Evolutionary conservation across 108 stramenopile genomes (phyloP), one percentile per base, ranked within the genome.

Genomic region (Stephanodiscus minutulus): DNA sequence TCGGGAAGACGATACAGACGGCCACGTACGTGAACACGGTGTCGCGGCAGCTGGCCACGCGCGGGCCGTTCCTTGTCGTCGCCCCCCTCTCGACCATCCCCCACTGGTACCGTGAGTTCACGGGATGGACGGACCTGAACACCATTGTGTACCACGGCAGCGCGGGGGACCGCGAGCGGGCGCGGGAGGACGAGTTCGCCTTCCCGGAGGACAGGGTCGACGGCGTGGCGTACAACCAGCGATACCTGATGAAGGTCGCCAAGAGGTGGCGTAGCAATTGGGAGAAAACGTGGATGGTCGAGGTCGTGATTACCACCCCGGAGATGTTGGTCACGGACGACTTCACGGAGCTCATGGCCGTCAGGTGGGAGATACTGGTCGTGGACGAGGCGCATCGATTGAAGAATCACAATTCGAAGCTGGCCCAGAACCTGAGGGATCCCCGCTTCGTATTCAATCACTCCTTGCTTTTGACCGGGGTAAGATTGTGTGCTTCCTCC

Each of bases 321-420:
- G 96, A 98, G 67, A 91, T 93, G 83, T 60, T 96, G 10, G 83
- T 91, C 4, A 86, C 91, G 3, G 93, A 92, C 35, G 95, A 95
- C 72, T 83, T 78, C 49, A 66, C 69, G 9, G 95, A 94, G 69
- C 82, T 98, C 10, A 68, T 87, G 4, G 83, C 82, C 7, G 80
- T 96, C 39, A 48, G 84, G n/a, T 98, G 96, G 96, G 88, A 92
- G 35, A 67, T 85, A 20, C 41, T 98, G 37, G 87, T 99, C 5
- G 97, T 99, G n/a, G 98, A 98, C 72, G 98, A 98, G 79, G 97
- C 96, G 3, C 98, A 99, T 73, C 84, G 96, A 15, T 79, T 99
- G 60, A 99, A 99, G 76, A 99, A 97, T 74, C 91, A 91, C 64
- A 83, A 77, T 57, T 92, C 94, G 24, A 96, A 98, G 77, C 83